A percentile compares a stretch with the other conserved stretches of the same genome.
phyloP scores from a whole-genome alignment of 306 rosid genomes.

The Trichosanthes truncata region DNA sequence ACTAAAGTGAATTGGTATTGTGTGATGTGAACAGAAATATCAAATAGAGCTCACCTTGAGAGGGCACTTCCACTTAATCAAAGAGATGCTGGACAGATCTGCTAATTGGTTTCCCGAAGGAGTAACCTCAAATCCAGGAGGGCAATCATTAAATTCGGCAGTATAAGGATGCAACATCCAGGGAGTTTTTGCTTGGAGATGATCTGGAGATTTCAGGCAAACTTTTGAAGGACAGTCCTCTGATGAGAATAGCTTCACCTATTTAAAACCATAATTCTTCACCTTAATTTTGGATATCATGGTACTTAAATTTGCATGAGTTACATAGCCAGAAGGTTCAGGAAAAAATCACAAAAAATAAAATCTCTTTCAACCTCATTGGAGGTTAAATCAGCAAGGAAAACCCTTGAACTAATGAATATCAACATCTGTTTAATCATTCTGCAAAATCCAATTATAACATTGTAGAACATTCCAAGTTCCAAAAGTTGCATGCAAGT shows the following conservation, averaged over 20 bases:
- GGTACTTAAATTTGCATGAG: not conserved
- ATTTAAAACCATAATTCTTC: constrained; percentile 7
- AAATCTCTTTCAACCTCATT: not conserved
- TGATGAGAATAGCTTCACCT: constrained; percentile 46
- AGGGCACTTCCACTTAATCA: constrained; percentile 54
- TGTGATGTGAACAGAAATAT: not conserved
- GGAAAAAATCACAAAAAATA: not conserved
- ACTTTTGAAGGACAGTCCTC: constrained; percentile 50
- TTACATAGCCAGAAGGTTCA: not conserved
- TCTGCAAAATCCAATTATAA: not conserved
- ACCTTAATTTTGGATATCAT: not conserved
- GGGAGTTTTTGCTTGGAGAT: constrained; percentile 36
- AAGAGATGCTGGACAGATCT: constrained; percentile 16
- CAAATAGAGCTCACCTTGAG: constrained; percentile 29
- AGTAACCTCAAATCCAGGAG: constrained; percentile 60
- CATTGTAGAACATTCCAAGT: not conserved
- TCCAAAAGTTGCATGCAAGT: not conserved
- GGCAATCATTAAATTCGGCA: constrained; percentile 24
- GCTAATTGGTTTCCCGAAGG: constrained; percentile 17
- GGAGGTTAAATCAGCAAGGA: not conserved
- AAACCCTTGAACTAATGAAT: not conserved
- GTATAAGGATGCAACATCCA: constrained; percentile 23
- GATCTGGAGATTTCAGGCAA: constrained; percentile 27
- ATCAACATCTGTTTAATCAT: not conserved
- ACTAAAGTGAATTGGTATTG: not conserved